Evolutionary conservation across 129 eudicot species (phyloP), one percentile per base, ranked within the genome.

Genomic region (Mikania micrantha): DNA sequence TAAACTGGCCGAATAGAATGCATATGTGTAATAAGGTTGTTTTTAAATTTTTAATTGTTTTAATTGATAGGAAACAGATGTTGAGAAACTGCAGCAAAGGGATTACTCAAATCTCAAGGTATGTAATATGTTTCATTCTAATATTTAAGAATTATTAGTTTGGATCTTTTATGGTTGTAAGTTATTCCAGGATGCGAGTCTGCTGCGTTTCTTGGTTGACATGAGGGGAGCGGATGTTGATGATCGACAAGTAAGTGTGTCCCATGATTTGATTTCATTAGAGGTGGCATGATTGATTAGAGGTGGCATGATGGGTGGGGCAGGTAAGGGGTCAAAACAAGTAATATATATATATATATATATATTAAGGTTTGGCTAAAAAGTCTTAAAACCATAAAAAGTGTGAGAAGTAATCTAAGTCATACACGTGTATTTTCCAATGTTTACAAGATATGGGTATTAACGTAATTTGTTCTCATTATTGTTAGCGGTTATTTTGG

Each of bases 161-260:
- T 52, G 59, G 60, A 6, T 38, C 17, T 28, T 21, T 25, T 39
- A 74, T 60, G 60, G 10, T 80, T 64, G 66, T 54, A 75, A 75
- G 74, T 74, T 40, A 39, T 83, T 79, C 75, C 94, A 91, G 98
- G 99, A 94, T 87, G 99, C 96, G 40, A 94, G 99, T 81, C 83
- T 94, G 29, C 73, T 94, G 74, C 96, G 99, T 25, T 94, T 94
- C 71, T 76, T 94, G 66, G 99, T 94, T 77, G 99, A 94, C 82
- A 94, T 94, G 99, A 84, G 99, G 75, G 99, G 99, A 15, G 99
- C 75, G 29, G 99, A 94, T 75, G 99, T 88, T 68, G 96, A 94
- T 83, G 99, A 89, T 76, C 97, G 99, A 60, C 99, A 94, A 81
- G 99, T 88, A 75, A 74, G 65, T 74, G 24, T 69, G 28, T 59